Evolutionary conservation across 345 rosid genomes (phyloP).

Genomic region (Sisymbrium altissimum): DNA sequence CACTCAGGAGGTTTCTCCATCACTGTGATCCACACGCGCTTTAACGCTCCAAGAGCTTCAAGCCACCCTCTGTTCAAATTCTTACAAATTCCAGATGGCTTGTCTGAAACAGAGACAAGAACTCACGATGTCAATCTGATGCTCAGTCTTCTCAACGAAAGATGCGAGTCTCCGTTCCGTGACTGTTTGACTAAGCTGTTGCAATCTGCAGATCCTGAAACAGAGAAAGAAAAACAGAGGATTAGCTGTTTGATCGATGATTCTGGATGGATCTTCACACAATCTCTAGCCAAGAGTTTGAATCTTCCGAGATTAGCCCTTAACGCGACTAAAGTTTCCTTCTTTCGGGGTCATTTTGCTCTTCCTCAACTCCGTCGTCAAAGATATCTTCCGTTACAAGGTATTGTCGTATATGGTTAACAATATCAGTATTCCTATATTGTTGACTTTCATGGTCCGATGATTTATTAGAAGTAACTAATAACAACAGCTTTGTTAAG

Average conservation of each 20-base stretch:
- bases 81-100: slow-evolving; percentile 26
- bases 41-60: slow-evolving; percentile 22
- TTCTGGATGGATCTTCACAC: slow-evolving; percentile 24
- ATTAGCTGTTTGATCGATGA: slow-evolving; percentile 26
- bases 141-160: slow-evolving; percentile 6
- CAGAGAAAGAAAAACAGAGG: slow-evolving; percentile 5
- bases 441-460: neutral
- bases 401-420: neutral
- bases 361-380: slow-evolving; percentile 20
- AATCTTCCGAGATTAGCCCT: slow-evolving; percentile 21
- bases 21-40: slow-evolving; percentile 51
- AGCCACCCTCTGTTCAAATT: slow-evolving; percentile 26
- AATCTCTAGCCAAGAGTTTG: neutral
- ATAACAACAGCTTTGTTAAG: neutral
- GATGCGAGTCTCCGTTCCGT: slow-evolving; percentile 12
- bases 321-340: slow-evolving; percentile 1
- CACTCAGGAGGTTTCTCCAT: slow-evolving; percentile 41
- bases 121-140: slow-evolving; percentile 10
- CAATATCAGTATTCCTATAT: neutral
- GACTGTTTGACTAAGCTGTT: slow-evolving; percentile 28
- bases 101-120: slow-evolving; percentile 30
- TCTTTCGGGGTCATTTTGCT: slow-evolving; percentile 13
- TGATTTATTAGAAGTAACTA: neutral
- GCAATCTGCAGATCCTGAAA: neutral
- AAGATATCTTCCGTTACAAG: slow-evolving; percentile 8